phyloP scores from a whole-genome alignment of 352 stramenopile genomes.

The Phytophthora pistaciae region DNA sequence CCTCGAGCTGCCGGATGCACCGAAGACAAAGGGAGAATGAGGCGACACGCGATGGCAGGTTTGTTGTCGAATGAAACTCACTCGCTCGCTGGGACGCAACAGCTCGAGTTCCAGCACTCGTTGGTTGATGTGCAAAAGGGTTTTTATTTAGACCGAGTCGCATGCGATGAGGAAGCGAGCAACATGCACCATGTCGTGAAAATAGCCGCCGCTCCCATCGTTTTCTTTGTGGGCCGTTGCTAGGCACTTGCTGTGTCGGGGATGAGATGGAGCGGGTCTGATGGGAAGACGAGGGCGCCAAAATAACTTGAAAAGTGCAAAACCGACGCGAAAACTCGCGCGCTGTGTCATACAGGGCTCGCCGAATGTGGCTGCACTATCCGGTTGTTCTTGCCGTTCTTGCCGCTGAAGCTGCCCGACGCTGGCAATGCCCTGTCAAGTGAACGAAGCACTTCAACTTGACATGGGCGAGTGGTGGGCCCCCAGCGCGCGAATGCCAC shows the following conservation, averaged over 20 bases:
- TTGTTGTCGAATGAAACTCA: slow-evolving; percentile 24
- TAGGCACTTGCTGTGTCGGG: neutral
- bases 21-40: slow-evolving; percentile 40
- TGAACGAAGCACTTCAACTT: neutral
- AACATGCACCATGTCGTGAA: slow-evolving; percentile 10
- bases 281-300: neutral
- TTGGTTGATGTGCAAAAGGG: neutral
- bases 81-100: slow-evolving; percentile 23
- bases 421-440: neutral
- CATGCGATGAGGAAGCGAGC: slow-evolving; percentile 15
- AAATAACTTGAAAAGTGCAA: neutral
- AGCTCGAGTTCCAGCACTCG: slow-evolving; percentile 9
- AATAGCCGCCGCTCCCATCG: slow-evolving; percentile 3
- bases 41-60: slow-evolving; percentile 1
- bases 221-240: slow-evolving; percentile 4
- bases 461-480: neutral
- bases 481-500: too few relatives aligned
- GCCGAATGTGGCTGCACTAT: too few relatives aligned
- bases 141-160: slow-evolving; percentile 30
- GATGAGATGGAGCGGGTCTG: neutral
- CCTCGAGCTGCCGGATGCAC: slow-evolving; percentile 20
- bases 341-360: neutral
- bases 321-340: neutral
- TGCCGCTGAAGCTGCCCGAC: neutral
- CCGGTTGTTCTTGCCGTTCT: neutral